These are phyloP conservation scores for Trichosporon ovoides DNA, from an alignment of 1,284 basidiomycete species.

Conservation along the genomic window DNA sequence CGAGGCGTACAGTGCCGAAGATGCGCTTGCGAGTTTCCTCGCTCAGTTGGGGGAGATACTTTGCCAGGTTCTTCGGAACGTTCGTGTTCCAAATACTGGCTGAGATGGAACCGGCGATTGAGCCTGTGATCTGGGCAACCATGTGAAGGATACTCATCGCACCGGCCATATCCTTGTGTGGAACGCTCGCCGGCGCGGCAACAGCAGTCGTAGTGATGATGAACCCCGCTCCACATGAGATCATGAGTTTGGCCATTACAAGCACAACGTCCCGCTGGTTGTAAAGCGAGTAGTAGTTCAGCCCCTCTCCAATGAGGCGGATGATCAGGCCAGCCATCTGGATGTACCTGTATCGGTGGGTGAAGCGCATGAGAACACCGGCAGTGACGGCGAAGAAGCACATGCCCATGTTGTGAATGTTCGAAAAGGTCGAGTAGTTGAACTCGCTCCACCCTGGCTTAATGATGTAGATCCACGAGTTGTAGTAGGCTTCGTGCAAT, in stretches of 20 bases:
- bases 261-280: conserved; percentile 25
- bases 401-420: conserved; percentile 41
- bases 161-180: conserved; percentile 47
- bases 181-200: conserved; percentile 44
- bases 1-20: conserved; percentile 32
- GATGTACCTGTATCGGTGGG: conserved; percentile 49
- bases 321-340: conserved; percentile 33
- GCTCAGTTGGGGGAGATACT: conserved; percentile 31
- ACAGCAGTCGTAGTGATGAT: conserved; percentile 45
- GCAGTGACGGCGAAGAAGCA: conserved; percentile 44
- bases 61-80: conserved; percentile 27
- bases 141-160: conserved; percentile 45
- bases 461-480: conserved; percentile 46
- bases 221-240: conserved; percentile 24
- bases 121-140: conserved; percentile 46
- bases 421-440: conserved; percentile 34
- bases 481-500: conserved; percentile 45
- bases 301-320: conserved; percentile 24
- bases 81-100: conserved; percentile 39
- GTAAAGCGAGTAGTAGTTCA: conserved; percentile 10
- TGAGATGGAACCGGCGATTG: conserved; percentile 41
- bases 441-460: conserved; percentile 29
- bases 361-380: conserved; percentile 45
- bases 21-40: conserved; percentile 28
- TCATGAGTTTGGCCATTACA: conserved; percentile 34